These are phyloP conservation scores for Solanum hybrid DNA, from an alignment of 305 asterid genomes.

Conservation along the genomic window DNA sequence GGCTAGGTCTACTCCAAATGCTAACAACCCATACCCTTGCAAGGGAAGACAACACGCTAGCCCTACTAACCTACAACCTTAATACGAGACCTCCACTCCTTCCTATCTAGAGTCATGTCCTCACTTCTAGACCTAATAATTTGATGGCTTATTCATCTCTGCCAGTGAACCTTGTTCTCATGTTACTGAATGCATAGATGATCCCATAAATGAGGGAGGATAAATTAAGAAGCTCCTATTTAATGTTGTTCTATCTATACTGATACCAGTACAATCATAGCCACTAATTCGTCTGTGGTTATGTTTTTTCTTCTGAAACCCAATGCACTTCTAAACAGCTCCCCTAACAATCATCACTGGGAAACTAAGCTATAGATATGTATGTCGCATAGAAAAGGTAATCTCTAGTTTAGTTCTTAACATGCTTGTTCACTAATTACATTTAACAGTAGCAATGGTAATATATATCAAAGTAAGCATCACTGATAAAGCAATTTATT, in stretches of 20 bases:
- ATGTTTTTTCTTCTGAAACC: background rate
- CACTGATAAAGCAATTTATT: background rate
- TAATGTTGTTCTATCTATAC: background rate
- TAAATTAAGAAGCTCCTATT: background rate
- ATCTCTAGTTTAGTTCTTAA: background rate
- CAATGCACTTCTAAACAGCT: background rate
- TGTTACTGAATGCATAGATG: background rate
- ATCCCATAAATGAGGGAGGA: background rate
- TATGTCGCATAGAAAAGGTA: background rate
- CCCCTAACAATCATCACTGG: background rate
- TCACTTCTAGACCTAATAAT: background rate
- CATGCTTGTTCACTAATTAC: background rate
- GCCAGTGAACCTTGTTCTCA: background rate
- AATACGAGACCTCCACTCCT: too few relatives aligned
- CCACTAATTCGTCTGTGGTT: background rate
- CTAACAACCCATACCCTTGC: too few relatives aligned
- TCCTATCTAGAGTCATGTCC: too few relatives aligned
- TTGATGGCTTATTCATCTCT: background rate
- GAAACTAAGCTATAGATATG: background rate
- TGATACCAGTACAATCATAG: background rate
- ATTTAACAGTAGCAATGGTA: background rate
- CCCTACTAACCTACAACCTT: too few relatives aligned
- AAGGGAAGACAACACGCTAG: too few relatives aligned
- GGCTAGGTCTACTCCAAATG: too few relatives aligned
- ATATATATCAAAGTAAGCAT: background rate